Percentiles rank a stretch among this genome's conserved stretches.
These are phyloP conservation scores for Balakata baccata DNA, from an alignment of 345 rosid species.

Conservation along the genomic window DNA sequence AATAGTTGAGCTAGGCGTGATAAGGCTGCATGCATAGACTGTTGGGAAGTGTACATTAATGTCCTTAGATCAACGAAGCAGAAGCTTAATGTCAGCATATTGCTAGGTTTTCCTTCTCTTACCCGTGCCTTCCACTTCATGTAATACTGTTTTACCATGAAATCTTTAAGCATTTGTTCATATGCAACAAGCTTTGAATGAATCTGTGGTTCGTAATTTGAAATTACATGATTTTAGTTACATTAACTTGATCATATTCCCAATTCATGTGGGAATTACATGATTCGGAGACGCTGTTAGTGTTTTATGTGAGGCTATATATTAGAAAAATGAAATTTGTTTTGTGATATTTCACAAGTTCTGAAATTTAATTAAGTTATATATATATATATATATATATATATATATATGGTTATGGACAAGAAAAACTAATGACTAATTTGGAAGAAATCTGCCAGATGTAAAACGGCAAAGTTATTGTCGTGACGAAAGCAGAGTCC, in stretches of 20 bases:
- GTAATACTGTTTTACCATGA: neutral
- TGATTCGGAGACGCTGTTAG: too few relatives aligned
- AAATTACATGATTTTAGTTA: neutral
- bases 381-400: too few relatives aligned
- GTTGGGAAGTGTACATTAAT: neutral
- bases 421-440: too few relatives aligned
- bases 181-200: neutral
- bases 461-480: too few relatives aligned
- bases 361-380: too few relatives aligned
- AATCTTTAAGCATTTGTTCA: neutral
- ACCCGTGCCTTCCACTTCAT: neutral
- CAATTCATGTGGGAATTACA: neutral
- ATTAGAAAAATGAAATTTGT: too few relatives aligned
- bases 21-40: neutral
- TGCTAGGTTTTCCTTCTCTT: neutral
- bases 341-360: too few relatives aligned
- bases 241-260: neutral
- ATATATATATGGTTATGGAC: too few relatives aligned
- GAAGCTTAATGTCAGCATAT: neutral
- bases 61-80: neutral
- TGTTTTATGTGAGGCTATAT: too few relatives aligned
- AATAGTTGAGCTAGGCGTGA: neutral
- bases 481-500: too few relatives aligned
- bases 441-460: too few relatives aligned
- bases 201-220: neutral